These are phyloP conservation scores for Phytophthora europaea DNA, from an alignment of 352 stramenopile genomes.

Conservation along the genomic window DNA sequence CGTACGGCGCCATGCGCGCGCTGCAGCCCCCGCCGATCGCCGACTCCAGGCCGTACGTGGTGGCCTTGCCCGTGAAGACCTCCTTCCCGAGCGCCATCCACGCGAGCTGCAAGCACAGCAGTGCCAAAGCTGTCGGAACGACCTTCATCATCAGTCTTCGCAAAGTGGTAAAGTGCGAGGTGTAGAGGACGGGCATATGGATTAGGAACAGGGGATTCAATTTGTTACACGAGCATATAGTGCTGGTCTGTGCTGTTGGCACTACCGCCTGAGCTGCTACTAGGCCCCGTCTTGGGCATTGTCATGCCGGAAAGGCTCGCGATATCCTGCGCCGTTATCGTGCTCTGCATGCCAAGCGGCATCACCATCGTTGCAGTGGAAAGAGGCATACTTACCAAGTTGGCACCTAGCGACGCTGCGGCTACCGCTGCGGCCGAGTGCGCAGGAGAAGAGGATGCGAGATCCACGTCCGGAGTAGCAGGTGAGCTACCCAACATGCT, in stretches of 20 bases:
- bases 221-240: conserved; percentile 46
- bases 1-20: conserved; percentile 52
- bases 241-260: conserved; percentile 16
- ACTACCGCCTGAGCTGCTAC: conserved; percentile 2
- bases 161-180: too few relatives aligned
- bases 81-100: conserved; percentile 34
- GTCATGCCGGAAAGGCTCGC: conserved; percentile 24
- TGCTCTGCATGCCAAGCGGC: conserved; percentile 36
- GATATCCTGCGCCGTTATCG: conserved; percentile 35
- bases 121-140: neutral
- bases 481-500: conserved; percentile 11
- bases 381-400: conserved; percentile 28
- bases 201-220: neutral
- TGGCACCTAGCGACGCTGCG: conserved; percentile 14
- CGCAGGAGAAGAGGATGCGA: conserved; percentile 19
- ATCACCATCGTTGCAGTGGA: conserved; percentile 17
- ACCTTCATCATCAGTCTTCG: neutral
- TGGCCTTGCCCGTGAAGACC: conserved; percentile 57
- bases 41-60: conserved; percentile 59
- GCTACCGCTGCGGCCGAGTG: too few relatives aligned
- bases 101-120: conserved; percentile 16
- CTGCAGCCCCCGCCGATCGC: conserved; percentile 63
- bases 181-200: conserved; percentile 3
- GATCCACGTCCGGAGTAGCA: conserved; percentile 29
- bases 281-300: conserved; percentile 25